Conservation (phyloP, 306 rosid species). For the Albizia julibrissin region DNA sequence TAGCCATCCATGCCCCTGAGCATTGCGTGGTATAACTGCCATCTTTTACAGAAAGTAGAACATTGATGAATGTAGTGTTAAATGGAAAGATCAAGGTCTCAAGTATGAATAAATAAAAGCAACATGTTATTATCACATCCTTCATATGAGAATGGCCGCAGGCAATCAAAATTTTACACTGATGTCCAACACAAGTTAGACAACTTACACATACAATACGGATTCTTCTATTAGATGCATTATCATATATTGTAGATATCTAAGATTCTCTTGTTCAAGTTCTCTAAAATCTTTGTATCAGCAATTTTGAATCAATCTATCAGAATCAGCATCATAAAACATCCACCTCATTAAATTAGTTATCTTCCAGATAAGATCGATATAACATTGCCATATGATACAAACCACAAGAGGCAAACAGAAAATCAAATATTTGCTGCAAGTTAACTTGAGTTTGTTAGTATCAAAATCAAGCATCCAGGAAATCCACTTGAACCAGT, state of each 20-base stretch:
- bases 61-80: constrained; percentile 25
- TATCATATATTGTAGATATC: constrained; percentile 10
- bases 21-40: constrained; percentile 91
- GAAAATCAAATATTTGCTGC: constrained; percentile 24
- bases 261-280: background rate
- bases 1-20: constrained; percentile 99
- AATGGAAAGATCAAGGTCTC: constrained; percentile 22
- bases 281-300: constrained; percentile 20
- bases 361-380: background rate
- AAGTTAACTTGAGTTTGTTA: constrained; percentile 10
- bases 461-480: background rate
- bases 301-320: constrained; percentile 23
- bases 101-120: constrained; percentile 19
- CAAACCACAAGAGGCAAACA: constrained; percentile 1
- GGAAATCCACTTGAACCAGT: constrained; percentile 20
- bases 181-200: background rate
- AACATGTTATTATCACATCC: constrained; percentile 9
- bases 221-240: constrained; percentile 7
- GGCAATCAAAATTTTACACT: constrained; percentile 15
- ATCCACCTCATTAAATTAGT: constrained; percentile 16
- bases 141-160: constrained; percentile 20
- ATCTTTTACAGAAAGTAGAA: constrained; percentile 54
- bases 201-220: constrained; percentile 15
- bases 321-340: constrained; percentile 23
- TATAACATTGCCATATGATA: constrained; percentile 1